phyloP scores from a whole-genome alignment of 768 basidiomycete genomes.

The Rhodotorula kratochvilovae region DNA sequence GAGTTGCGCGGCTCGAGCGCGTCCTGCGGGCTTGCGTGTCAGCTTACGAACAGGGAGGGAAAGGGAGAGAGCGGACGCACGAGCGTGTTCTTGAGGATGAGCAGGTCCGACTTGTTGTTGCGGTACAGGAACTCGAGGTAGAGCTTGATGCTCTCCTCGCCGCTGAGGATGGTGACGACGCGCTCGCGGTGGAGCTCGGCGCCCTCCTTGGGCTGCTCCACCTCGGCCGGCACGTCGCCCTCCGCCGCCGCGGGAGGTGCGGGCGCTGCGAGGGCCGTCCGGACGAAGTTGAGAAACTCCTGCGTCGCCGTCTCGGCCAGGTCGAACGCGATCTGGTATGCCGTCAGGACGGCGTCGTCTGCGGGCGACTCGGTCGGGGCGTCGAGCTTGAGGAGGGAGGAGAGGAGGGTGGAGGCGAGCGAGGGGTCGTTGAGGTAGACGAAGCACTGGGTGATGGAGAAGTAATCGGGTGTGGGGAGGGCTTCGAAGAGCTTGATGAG shows the following conservation, averaged over 20 bases:
- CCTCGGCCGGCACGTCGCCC: constrained; percentile 48
- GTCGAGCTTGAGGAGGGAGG: constrained; percentile 64
- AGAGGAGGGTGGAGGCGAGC: constrained; percentile 68
- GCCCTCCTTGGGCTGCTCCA: constrained; percentile 51
- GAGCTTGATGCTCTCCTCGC: constrained; percentile 84
- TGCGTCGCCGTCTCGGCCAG: constrained; percentile 88
- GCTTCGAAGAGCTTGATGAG: constrained; percentile 75
- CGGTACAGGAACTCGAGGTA: constrained; percentile 93
- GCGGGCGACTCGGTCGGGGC: constrained; percentile 51
- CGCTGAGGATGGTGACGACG: constrained; percentile 62
- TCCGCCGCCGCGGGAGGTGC: neutral
- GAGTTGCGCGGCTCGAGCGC: constrained; percentile 88
- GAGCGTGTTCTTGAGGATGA: constrained; percentile 89
- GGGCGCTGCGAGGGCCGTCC: constrained; percentile 10
- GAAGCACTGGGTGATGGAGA: constrained; percentile 79
- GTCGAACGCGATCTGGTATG: constrained; percentile 95
- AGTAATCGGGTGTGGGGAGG: constrained; percentile 63
- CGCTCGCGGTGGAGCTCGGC: constrained; percentile 44
- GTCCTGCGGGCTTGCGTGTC: constrained; percentile 72
- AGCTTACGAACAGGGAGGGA: neutral
- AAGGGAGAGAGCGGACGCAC: constrained; percentile 48
- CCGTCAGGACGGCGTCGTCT: constrained; percentile 60
- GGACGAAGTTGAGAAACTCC: constrained; percentile 76
- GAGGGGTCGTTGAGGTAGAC: constrained; percentile 80
- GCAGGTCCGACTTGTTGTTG: constrained; percentile 86